Conservation (phyloP, 306 rosid species). For the Begonia fuchsioides region DNA sequence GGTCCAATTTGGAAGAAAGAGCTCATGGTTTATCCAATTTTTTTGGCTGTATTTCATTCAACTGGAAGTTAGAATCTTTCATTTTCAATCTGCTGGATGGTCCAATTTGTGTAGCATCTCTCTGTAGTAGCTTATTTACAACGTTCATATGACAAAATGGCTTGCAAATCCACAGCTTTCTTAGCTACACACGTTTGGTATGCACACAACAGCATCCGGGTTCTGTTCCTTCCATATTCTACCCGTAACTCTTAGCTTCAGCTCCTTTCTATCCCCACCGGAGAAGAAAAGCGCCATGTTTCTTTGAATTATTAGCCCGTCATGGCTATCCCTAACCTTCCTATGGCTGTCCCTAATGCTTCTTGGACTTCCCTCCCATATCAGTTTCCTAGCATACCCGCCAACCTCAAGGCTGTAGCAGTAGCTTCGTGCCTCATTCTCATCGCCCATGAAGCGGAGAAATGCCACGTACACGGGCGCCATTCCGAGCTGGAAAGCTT, state of each 20-base stretch:
- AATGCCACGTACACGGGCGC: constrained; percentile 99
- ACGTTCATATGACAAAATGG: not conserved
- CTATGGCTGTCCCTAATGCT: constrained; percentile 88
- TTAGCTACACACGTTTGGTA: no score
- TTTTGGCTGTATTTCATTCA: no score
- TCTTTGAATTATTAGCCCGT: constrained; percentile 87
- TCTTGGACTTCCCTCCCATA: constrained; percentile 93
- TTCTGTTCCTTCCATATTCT: constrained; percentile 97
- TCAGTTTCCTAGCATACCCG: constrained; percentile 76
- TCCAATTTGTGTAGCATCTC: no score
- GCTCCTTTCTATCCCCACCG: constrained; percentile 94
- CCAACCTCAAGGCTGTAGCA: constrained; percentile 95
- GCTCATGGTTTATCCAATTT: no score
- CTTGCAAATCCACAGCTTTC: constrained; percentile 14
- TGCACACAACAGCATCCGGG: no score
- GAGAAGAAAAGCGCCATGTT: constrained; percentile 96
- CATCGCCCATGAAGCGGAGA: constrained; percentile 95
- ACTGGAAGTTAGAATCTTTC: no score
- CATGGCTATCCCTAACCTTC: constrained; percentile 93
- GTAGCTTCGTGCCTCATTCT: constrained; percentile 84
- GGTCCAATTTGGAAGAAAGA: no score
- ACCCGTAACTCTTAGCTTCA: constrained; percentile 92
- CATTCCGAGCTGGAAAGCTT: constrained; percentile 96
- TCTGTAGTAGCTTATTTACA: not conserved
- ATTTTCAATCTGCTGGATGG: no score